Percentiles rank a stretch among this genome's conserved stretches.
Evolutionary conservation across 2,329 filamentous ascomycete genomes (phyloP).

Genomic region (Fusarium sp.): DNA sequence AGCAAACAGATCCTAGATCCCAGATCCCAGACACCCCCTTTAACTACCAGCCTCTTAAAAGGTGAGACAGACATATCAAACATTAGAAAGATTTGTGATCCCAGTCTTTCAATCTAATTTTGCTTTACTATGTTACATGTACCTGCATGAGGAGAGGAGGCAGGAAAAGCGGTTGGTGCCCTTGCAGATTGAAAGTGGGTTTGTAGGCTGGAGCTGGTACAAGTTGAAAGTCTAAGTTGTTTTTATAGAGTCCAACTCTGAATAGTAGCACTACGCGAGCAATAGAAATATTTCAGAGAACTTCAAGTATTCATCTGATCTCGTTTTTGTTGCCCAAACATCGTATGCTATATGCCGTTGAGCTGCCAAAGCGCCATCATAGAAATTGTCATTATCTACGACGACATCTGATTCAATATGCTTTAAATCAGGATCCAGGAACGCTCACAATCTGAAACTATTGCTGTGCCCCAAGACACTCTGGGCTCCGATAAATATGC

Average conservation of each 20-base stretch:
- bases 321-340: background rate
- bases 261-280: too few species aligned
- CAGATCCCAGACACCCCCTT: background rate
- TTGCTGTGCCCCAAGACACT: background rate
- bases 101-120: slow-evolving; percentile 8
- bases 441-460: slow-evolving; percentile 12
- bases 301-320: background rate
- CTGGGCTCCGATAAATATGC: background rate
- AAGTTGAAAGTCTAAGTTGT: too few species aligned
- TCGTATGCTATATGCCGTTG: background rate
- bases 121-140: slow-evolving; percentile 15
- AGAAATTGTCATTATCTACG: background rate
- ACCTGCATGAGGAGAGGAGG: slow-evolving; percentile 36
- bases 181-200: slow-evolving; percentile 23
- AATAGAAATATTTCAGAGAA: background rate
- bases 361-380: too few species aligned
- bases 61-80: slow-evolving; percentile 11
- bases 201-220: background rate
- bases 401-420: background rate
- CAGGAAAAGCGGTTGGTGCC: slow-evolving; percentile 22
- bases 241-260: too few species aligned
- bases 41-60: slow-evolving; percentile 27
- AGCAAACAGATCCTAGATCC: background rate
- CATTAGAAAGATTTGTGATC: background rate
- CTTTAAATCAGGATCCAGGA: background rate